Evolutionary conservation across 2,329 filamentous ascomycete genomes (phyloP).

Genomic region (Elsinoe arachidis): DNA sequence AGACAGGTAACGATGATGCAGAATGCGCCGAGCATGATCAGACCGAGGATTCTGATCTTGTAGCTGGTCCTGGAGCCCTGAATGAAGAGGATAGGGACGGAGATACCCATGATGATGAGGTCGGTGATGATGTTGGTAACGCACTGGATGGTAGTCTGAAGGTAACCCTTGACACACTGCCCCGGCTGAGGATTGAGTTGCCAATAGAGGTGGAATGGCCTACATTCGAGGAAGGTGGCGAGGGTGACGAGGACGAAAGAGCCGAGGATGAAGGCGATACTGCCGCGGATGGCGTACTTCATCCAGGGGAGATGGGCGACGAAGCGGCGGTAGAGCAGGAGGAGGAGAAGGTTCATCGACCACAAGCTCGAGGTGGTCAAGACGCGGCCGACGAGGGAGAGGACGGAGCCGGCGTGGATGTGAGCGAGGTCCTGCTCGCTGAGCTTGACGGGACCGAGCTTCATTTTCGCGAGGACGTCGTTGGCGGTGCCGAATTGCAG

Average conservation of each 20-base stretch:
- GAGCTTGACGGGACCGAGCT: background rate
- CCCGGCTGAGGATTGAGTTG: background rate
- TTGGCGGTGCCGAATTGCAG: constrained; percentile 2
- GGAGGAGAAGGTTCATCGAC: background rate
- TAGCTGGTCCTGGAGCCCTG: constrained; percentile 8
- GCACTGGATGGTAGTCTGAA: constrained; percentile 27
- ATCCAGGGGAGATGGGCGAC: constrained; percentile 1
- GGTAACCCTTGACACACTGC: constrained; percentile 27
- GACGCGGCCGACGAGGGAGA: constrained; percentile 1
- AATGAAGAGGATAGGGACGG: constrained; percentile 16
- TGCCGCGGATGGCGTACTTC: background rate
- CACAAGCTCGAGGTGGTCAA: background rate
- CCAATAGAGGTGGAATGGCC: constrained; percentile 29
- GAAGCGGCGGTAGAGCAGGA: constrained; percentile 9
- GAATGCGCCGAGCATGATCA: constrained; percentile 16
- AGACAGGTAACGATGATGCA: constrained; percentile 17
- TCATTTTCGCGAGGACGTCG: constrained; percentile 2
- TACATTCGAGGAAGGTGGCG: constrained; percentile 31
- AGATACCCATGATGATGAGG: constrained; percentile 25
- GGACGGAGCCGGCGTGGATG: background rate
- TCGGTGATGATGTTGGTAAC: constrained; percentile 26
- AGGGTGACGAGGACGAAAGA: constrained; percentile 28
- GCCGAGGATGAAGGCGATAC: constrained; percentile 21
- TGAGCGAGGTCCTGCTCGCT: background rate
- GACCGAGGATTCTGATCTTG: constrained; percentile 7